Conservation (phyloP, 1,284 basidiomycete species). For the Lentinula novae-zelandiae region DNA sequence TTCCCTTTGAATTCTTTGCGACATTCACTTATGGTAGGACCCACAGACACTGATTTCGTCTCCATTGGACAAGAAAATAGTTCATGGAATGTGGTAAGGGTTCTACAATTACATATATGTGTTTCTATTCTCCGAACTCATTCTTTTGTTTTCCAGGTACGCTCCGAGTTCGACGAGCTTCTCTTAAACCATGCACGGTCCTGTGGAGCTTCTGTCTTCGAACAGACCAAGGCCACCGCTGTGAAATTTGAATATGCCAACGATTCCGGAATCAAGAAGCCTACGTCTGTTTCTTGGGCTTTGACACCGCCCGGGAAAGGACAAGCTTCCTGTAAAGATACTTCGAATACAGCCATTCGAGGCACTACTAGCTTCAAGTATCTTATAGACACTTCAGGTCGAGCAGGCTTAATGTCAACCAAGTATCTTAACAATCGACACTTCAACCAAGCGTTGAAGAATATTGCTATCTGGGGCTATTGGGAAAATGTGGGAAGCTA, state of each 20-base stretch:
- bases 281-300: constrained; percentile 23
- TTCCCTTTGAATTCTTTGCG: too few relatives aligned
- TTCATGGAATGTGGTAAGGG: constrained; percentile 17
- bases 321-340: neutral
- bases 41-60: constrained; percentile 16
- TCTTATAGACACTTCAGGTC: constrained; percentile 45
- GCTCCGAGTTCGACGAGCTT: constrained; percentile 44
- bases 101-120: neutral
- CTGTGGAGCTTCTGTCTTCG: constrained; percentile 37
- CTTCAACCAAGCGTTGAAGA: constrained; percentile 42
- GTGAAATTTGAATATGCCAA: constrained; percentile 24
- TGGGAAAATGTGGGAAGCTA: constrained; percentile 34
- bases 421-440: constrained; percentile 44
- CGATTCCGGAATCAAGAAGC: constrained; percentile 16
- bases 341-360: constrained; percentile 14
- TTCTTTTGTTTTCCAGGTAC: constrained; percentile 27
- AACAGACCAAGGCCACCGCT: constrained; percentile 30
- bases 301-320: neutral
- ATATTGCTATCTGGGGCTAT: constrained; percentile 40
- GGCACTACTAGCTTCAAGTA: constrained; percentile 42
- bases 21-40: neutral
- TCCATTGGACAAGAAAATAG: constrained; percentile 15
- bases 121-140: neutral
- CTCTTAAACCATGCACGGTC: constrained; percentile 39
- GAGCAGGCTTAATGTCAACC: constrained; percentile 41